These are phyloP conservation scores for Naganishia liquefaciens DNA, from an alignment of 1,284 basidiomycete genomes.

Conservation along the genomic window DNA sequence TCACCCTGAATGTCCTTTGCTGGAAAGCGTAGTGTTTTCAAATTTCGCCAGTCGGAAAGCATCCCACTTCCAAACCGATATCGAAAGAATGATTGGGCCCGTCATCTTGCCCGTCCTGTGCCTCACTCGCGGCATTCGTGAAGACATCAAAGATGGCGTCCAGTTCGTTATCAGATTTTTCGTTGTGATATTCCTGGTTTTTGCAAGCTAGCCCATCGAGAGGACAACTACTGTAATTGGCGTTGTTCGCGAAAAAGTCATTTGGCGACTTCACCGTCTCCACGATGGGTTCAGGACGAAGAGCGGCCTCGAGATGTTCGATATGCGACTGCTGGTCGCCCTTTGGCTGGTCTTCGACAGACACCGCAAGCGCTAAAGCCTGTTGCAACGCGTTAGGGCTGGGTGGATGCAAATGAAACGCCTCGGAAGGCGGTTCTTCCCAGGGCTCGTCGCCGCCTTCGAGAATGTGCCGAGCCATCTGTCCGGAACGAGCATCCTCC, in stretches of 20 bases:
- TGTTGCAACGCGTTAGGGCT: background rate
- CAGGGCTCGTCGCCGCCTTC: background rate
- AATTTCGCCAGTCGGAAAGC: background rate
- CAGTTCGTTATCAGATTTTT: background rate
- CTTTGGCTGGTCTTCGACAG: background rate
- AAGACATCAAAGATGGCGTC: slow-evolving; percentile 17
- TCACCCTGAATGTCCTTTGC: too few relatives aligned
- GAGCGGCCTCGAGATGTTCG: background rate
- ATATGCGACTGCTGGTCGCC: background rate
- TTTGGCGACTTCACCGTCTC: background rate
- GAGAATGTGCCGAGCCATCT: background rate
- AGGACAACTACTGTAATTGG: background rate
- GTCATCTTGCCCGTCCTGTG: background rate
- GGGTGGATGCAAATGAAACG: too few relatives aligned
- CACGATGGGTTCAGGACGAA: too few relatives aligned
- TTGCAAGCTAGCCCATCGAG: slow-evolving; percentile 1
- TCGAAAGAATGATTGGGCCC: background rate
- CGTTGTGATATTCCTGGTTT: slow-evolving; percentile 14
- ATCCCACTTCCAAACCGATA: background rate
- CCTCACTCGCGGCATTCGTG: background rate
- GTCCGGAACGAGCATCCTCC: slow-evolving; percentile 1
- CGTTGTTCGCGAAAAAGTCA: background rate
- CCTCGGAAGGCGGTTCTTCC: background rate
- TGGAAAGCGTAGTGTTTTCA: too few relatives aligned
- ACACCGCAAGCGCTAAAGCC: background rate